A percentile compares a stretch with the other conserved stretches of the same genome.
Evolutionary conservation across 805 yeast genomes (phyloP).

Genomic region (Ogataea paraovalis): DNA sequence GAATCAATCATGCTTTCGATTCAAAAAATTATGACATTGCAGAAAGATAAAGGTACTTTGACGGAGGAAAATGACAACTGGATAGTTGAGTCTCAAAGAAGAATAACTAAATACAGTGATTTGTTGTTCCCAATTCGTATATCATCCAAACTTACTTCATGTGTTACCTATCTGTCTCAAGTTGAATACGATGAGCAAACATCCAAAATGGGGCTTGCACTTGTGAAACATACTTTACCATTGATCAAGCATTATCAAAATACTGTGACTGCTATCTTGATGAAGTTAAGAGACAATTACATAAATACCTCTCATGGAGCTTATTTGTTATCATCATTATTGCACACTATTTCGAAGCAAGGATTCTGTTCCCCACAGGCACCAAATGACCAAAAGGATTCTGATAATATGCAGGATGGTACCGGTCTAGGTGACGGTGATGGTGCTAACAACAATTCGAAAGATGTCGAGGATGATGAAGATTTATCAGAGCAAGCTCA

Average conservation of each 20-base stretch:
- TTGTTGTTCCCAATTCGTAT: conserved; percentile 25
- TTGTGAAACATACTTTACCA: conserved; percentile 58
- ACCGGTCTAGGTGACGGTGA: conserved; percentile 85
- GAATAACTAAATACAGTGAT: conserved; percentile 39
- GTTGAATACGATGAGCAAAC: conserved; percentile 37
- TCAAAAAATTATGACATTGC: conserved; percentile 51
- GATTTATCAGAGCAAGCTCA: conserved; percentile 76
- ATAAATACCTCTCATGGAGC: conserved; percentile 56
- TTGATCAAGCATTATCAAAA: conserved; percentile 55
- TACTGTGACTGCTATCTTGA: conserved; percentile 41
- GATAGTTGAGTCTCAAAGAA: conserved; percentile 50
- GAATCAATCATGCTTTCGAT: conserved; percentile 61
- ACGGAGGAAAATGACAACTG: conserved; percentile 61
- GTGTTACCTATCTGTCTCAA: conserved; percentile 32
- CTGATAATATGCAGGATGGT: conserved; percentile 70
- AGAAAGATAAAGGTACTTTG: conserved; percentile 27
- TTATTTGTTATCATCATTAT: conserved; percentile 49
- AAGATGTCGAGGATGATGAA: conserved; percentile 88
- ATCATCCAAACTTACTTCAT: conserved; percentile 12
- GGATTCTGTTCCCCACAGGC: conserved; percentile 95
- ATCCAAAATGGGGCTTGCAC: conserved; percentile 40
- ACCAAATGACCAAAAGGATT: conserved; percentile 57
- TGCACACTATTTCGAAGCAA: conserved; percentile 60
- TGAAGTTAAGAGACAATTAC: conserved; percentile 47
- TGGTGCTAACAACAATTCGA: conserved; percentile 76